These are phyloP conservation scores for Pezicula rhizophila DNA, from an alignment of 2,329 filamentous ascomycete genomes.

Conservation along the genomic window DNA sequence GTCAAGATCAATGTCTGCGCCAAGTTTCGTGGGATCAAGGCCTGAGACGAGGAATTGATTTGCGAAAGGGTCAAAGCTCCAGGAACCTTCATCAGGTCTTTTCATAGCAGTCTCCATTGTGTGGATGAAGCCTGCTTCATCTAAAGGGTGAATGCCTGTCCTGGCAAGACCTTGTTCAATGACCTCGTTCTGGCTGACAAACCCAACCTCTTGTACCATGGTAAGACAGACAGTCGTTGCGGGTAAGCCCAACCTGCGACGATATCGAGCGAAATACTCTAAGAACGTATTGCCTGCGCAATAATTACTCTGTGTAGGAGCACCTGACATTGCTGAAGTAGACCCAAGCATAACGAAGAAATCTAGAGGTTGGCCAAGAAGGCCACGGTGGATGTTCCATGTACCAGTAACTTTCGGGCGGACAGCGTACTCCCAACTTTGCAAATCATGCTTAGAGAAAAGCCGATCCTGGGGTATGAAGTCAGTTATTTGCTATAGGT, in stretches of 20 bases:
- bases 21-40: background rate
- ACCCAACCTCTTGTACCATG: background rate
- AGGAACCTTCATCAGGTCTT: background rate
- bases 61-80: background rate
- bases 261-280: conserved; percentile 25
- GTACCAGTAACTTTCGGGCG: conserved; percentile 46
- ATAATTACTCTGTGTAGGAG: conserved; percentile 29
- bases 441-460: background rate
- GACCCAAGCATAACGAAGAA: conserved; percentile 29
- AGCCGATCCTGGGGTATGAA: background rate
- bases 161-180: conserved; percentile 24
- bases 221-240: background rate
- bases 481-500: background rate
- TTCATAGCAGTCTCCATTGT: background rate
- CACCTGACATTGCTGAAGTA: conserved; percentile 23
- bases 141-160: background rate
- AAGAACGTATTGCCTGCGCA: conserved; percentile 30
- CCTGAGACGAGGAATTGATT: background rate
- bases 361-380: conserved; percentile 23
- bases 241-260: background rate
- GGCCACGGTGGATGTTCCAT: conserved; percentile 42
- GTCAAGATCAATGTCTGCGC: background rate
- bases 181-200: conserved; percentile 20
- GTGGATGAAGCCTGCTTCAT: background rate
- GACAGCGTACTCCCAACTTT: conserved; percentile 36